Conservation (phyloP, 331 rosid species). For the Cydonia oblonga region DNA sequence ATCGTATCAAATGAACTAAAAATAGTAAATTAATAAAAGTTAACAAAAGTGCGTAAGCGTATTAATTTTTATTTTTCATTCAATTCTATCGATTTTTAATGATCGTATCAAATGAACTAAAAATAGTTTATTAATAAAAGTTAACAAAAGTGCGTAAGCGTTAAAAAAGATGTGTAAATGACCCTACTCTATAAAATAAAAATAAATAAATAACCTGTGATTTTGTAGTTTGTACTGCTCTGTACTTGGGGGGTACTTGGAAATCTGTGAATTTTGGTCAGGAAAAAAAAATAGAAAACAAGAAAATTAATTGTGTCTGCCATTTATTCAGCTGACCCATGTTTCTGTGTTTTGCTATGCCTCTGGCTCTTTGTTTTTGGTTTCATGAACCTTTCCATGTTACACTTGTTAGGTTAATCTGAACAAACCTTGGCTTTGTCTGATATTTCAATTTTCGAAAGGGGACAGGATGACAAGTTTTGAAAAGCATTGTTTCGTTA, state of each 20-base stretch:
- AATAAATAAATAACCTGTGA: no score
- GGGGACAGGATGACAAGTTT: not conserved
- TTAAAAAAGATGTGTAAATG: no score
- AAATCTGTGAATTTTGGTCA: not conserved
- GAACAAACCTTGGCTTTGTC: not conserved
- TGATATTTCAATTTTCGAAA: not conserved
- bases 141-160: no score
- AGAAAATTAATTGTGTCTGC: not conserved
- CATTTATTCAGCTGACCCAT: not conserved
- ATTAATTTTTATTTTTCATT: no score
- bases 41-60: no score
- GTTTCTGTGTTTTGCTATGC: not conserved
- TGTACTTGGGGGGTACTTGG: conserved; percentile 12
- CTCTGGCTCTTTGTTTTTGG: not conserved
- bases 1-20: no score
- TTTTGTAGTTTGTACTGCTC: not conserved
- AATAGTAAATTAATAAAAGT: no score
- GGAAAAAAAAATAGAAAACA: not conserved
- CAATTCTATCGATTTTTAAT: no score
- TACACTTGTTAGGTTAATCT: not conserved
- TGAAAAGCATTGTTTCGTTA: not conserved
- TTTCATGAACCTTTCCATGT: not conserved
- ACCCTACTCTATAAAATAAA: no score
- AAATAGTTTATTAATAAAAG: no score
- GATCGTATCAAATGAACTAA: fast-evolving